Conservation (phyloP, 805 yeast species). For the Sugiyamaella qingdaonensis region DNA sequence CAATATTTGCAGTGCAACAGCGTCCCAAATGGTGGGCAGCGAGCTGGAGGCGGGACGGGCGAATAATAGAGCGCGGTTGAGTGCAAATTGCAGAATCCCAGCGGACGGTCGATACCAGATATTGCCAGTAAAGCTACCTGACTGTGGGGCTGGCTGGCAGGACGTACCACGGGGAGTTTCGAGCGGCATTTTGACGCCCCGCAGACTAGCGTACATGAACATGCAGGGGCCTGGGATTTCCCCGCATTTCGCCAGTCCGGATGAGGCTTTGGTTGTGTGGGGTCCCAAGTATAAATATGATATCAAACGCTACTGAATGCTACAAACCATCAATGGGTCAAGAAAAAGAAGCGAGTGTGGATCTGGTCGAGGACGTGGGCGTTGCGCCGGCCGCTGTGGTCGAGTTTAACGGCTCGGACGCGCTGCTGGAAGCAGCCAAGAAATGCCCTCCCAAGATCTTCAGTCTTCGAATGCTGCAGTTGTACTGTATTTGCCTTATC, state of each 20-base stretch:
- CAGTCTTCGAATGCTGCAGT: constrained; percentile 6
- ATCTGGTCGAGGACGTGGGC: constrained; percentile 8
- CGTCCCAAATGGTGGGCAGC: no score
- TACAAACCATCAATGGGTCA: background rate
- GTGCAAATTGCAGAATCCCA: no score
- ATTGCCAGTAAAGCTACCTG: no score
- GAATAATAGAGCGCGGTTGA: no score
- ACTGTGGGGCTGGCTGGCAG: no score
- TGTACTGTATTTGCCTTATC: constrained; percentile 14
- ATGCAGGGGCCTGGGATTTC: background rate
- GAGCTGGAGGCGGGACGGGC: no score
- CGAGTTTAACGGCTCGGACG: constrained; percentile 10
- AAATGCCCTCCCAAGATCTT: constrained; percentile 6
- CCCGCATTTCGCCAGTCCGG: background rate
- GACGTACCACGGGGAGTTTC: background rate
- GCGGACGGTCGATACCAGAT: no score
- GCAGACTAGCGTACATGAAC: background rate
- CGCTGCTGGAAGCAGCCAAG: constrained; percentile 7
- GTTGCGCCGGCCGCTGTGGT: background rate
- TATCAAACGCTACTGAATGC: no score
- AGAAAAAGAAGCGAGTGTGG: constrained; percentile 2
- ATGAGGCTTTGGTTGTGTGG: no score
- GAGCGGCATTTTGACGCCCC: background rate
- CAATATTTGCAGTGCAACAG: no score
- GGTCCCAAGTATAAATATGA: no score